Evolutionary conservation across 2,329 filamentous ascomycete species (phyloP).

Genomic region (Malbranchea cinnamomea): DNA sequence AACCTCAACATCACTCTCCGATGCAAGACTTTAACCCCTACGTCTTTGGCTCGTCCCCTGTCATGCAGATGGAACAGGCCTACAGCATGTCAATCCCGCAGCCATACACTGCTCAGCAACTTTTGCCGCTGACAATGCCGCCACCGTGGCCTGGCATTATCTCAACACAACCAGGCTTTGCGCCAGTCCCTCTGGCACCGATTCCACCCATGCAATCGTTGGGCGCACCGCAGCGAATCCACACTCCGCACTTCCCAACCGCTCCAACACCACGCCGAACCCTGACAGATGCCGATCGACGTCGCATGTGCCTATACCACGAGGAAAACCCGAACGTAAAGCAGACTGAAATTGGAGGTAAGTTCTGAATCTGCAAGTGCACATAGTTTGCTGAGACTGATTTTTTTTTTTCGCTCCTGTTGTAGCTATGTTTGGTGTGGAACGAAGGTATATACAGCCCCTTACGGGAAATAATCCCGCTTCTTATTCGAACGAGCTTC

Average conservation of each 20-base stretch:
- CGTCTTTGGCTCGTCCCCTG: slow-evolving; percentile 48
- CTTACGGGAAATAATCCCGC: slow-evolving; percentile 6
- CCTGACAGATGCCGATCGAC: slow-evolving; percentile 76
- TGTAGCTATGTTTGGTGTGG: slow-evolving; percentile 76
- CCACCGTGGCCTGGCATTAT: slow-evolving; percentile 71
- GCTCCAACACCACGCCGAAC: slow-evolving; percentile 61
- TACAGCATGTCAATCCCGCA: slow-evolving; percentile 43
- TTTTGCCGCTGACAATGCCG: slow-evolving; percentile 60
- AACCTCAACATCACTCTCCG: slow-evolving; percentile 52
- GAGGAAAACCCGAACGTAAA: slow-evolving; percentile 81
- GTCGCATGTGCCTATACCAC: slow-evolving; percentile 86
- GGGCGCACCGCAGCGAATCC: slow-evolving; percentile 35
- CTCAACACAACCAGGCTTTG: slow-evolving; percentile 53
- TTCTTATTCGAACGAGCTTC: slow-evolving; percentile 10
- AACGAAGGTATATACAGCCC: slow-evolving; percentile 61
- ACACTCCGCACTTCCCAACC: slow-evolving; percentile 23
- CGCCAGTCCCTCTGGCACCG: slow-evolving; percentile 43
- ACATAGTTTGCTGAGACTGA: slow-evolving; percentile 6
- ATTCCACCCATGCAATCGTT: slow-evolving; percentile 37
- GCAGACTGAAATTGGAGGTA: slow-evolving; percentile 89
- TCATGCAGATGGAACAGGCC: slow-evolving; percentile 43
- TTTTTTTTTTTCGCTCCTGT: slow-evolving; percentile 19
- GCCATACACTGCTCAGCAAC: slow-evolving; percentile 38
- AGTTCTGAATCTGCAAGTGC: slow-evolving; percentile 16
- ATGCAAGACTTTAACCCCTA: slow-evolving; percentile 53